Evolutionary conservation across 2,329 filamentous ascomycete species (phyloP).

Genomic region (Clarireedia homoeocarpa): DNA sequence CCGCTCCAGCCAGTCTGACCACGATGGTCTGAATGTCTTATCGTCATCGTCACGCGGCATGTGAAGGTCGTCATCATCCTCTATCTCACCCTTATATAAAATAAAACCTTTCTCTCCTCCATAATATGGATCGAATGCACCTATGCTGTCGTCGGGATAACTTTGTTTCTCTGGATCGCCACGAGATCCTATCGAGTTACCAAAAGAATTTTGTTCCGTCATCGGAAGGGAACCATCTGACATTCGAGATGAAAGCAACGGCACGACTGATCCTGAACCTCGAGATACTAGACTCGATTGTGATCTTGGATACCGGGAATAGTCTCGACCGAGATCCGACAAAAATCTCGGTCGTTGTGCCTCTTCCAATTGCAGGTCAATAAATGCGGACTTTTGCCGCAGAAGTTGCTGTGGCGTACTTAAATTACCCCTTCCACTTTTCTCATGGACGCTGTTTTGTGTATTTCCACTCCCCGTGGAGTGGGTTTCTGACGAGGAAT

Average conservation of each 20-base stretch:
- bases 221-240: slow-evolving; percentile 10
- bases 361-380: slow-evolving; percentile 4
- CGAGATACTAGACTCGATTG: background rate
- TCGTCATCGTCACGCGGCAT: slow-evolving; percentile 45
- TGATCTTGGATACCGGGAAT: slow-evolving; percentile 26
- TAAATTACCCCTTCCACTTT: slow-evolving; percentile 7
- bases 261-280: background rate
- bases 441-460: slow-evolving; percentile 1
- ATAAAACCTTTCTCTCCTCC: slow-evolving; percentile 32
- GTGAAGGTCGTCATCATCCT: slow-evolving; percentile 47
- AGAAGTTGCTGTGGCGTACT: slow-evolving; percentile 17
- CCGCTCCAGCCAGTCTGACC: slow-evolving; percentile 37
- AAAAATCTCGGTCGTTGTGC: slow-evolving; percentile 17
- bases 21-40: slow-evolving; percentile 31
- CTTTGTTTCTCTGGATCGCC: slow-evolving; percentile 30
- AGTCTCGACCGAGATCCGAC: slow-evolving; percentile 25
- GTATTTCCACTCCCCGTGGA: slow-evolving; percentile 6
- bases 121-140: slow-evolving; percentile 35
- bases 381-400: slow-evolving; percentile 17
- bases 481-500: slow-evolving; percentile 14
- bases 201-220: slow-evolving; percentile 17
- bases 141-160: slow-evolving; percentile 41
- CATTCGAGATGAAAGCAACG: background rate
- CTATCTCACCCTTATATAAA: slow-evolving; percentile 41
- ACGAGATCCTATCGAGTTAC: slow-evolving; percentile 15